Evolutionary conservation across 176 grass and related monocot species (phyloP).

Genomic region (Oryza australiensis): DNA sequence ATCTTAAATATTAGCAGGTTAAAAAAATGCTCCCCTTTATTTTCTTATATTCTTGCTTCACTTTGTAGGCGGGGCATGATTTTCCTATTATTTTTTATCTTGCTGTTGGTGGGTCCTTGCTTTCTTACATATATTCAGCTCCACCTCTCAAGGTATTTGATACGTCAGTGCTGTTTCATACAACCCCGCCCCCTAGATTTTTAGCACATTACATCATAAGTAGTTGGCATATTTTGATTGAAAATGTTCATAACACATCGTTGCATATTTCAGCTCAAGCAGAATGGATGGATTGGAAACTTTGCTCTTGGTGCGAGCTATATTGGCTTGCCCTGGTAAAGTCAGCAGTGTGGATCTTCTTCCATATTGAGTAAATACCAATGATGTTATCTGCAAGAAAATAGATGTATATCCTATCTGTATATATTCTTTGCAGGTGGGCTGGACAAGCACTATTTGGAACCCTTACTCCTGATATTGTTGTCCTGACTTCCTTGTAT

Average conservation of each 20-base stretch:
- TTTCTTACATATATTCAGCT: conserved; percentile 99
- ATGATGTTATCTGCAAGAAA: conserved; percentile 30
- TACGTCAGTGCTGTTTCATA: conserved; percentile 26
- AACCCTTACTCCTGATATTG: conserved; percentile 89
- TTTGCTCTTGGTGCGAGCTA: conserved; percentile 96
- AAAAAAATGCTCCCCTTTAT: conserved; percentile 2
- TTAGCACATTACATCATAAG: conserved; percentile 23
- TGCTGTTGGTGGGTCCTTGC: conserved; percentile 90
- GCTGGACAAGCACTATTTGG: conserved; percentile 96
- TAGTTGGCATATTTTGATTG: background rate
- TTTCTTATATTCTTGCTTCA: conserved; percentile 36
- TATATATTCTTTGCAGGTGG: conserved; percentile 66
- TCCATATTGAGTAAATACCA: conserved; percentile 21
- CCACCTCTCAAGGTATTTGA: conserved; percentile 86
- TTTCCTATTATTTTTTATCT: conserved; percentile 92
- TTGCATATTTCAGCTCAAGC: conserved; percentile 65
- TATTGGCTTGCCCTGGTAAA: conserved; percentile 92
- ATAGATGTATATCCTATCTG: conserved; percentile 18
- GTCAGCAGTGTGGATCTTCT: conserved; percentile 2
- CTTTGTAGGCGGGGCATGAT: conserved; percentile 82
- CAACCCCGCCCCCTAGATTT: background rate
- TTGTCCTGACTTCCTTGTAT: conserved; percentile 88
- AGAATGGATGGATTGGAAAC: conserved; percentile 99
- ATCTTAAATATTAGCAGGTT: conserved; percentile 6
- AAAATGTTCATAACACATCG: background rate